Evolutionary conservation across 192 early-diverging fungal genomes (phyloP), one percentile per base, ranked within the genome.

Genomic region (Coemansia sp.): DNA sequence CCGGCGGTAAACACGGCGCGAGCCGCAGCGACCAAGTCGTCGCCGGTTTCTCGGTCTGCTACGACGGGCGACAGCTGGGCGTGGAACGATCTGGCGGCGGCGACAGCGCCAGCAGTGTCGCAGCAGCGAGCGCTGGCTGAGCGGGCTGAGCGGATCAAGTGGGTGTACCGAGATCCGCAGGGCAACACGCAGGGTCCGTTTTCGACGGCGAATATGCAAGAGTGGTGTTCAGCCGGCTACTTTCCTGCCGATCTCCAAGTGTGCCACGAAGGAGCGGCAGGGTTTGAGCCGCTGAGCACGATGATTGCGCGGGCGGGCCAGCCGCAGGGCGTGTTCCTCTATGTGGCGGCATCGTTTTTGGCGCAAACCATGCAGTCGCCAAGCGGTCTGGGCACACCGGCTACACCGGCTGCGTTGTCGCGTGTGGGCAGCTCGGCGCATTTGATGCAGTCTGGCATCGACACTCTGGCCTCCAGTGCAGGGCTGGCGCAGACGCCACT

Each of bases 101-200:
- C 37, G 12, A 55, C 66, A 11, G n/a, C 63, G 0, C 32, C 32
- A 9, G 32, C 14, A 32, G 43, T 4, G 20, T 45, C n/a, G 32
- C 65, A 62, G 43, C 65, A 68, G 49, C 51, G 24, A 13, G 56
- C 57, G 2, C 67, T 79, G 51, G 41, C 73, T 7, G 76, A 79
- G 57, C 76, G 50, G 3, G 76, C 76, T 0, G 76, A 79, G 59
- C 61, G 60, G n/a, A 7, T 72, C 16, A 68, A 69, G 57, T 96
- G 94, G 94, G 85, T 87, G 56, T 94, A 94, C 66, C 86, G 91
- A 27, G 94, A 94, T 67, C 92, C 93, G 7, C 85, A 84, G 63
- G 92, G 92, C 9, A 87, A 82, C 49, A 83, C 93, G 22, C 94
- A 96, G 74, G 96, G 94, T 20, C 95, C 96, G 22, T 98, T 97